A percentile compares a stretch with the other conserved stretches of the same genome.
Evolutionary conservation across 2,329 filamentous ascomycete species (phyloP).

Genomic region (Fusarium sp.): DNA sequence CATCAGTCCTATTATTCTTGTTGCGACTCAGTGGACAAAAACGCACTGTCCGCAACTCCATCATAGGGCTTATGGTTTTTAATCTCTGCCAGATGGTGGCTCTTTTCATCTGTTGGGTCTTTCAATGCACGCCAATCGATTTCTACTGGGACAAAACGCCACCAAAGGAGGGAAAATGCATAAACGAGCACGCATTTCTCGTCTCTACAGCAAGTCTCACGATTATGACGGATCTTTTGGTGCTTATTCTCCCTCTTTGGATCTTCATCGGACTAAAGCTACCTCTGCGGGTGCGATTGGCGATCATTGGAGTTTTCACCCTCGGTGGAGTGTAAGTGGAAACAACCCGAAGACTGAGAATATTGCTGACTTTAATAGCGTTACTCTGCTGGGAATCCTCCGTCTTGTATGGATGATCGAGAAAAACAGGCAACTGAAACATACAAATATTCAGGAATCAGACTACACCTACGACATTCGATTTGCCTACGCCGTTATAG

Average conservation of each 20-base stretch:
- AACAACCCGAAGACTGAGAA: background rate
- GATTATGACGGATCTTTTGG: slow-evolving; percentile 60
- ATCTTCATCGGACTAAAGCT: slow-evolving; percentile 60
- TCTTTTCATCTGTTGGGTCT: slow-evolving; percentile 56
- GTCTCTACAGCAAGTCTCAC: slow-evolving; percentile 55
- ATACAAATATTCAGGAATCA: slow-evolving; percentile 1
- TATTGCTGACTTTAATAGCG: slow-evolving; percentile 42
- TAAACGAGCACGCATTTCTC: slow-evolving; percentile 53
- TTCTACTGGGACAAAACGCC: slow-evolving; percentile 28
- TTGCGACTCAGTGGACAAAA: slow-evolving; percentile 58
- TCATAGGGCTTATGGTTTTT: slow-evolving; percentile 53
- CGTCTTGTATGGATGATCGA: slow-evolving; percentile 52
- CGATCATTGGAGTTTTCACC: slow-evolving; percentile 58
- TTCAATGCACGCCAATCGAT: slow-evolving; percentile 57
- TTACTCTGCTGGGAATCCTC: slow-evolving; percentile 53
- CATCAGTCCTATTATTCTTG: slow-evolving; percentile 62
- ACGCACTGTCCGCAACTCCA: slow-evolving; percentile 45
- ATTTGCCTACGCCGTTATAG: slow-evolving; percentile 54
- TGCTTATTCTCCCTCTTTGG: slow-evolving; percentile 58
- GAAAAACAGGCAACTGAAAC: slow-evolving; percentile 31
- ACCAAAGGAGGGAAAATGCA: slow-evolving; percentile 45
- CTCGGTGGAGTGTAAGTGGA: slow-evolving; percentile 56
- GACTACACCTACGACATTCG: slow-evolving; percentile 53
- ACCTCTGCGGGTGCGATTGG: slow-evolving; percentile 55
- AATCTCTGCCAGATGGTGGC: slow-evolving; percentile 55